phyloP scores from a whole-genome alignment of 495 filamentous ascomycete species.

The Podospora sp. region DNA sequence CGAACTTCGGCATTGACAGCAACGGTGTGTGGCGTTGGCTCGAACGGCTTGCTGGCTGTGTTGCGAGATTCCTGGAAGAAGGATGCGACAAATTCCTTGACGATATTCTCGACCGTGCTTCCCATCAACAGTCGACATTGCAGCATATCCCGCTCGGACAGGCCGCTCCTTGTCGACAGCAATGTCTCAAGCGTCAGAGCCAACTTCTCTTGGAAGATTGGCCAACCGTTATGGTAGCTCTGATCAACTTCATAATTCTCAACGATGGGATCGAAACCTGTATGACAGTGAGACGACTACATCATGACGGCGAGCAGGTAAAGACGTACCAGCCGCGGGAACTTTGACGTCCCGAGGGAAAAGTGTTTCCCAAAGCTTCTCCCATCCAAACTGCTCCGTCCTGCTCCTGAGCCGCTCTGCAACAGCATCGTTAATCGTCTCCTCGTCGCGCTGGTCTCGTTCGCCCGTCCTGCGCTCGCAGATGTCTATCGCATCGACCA shows the following conservation, averaged over 20 bases:
- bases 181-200: not conserved
- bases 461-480: not conserved
- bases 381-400: not conserved
- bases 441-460: not conserved
- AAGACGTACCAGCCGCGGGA: not conserved
- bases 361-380: not conserved
- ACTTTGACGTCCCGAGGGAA: not conserved
- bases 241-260: not conserved
- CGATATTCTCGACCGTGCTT: not conserved
- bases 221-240: not conserved
- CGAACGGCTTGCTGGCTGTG: not conserved
- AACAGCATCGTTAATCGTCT: not conserved
- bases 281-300: not conserved
- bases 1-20: not conserved
- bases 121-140: not conserved
- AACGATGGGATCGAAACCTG: not conserved
- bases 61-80: not conserved
- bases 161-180: not conserved
- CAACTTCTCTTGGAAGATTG: not conserved
- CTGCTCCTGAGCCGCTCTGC: not conserved
- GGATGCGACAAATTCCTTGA: not conserved
- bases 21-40: not conserved
- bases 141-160: not conserved
- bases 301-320: too few relatives aligned
- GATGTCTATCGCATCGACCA: not conserved